A percentile compares a stretch with the other conserved stretches of the same genome.
phyloP scores from a whole-genome alignment of 2,329 filamentous ascomycete species.

The Sordariomycetes sp. region DNA sequence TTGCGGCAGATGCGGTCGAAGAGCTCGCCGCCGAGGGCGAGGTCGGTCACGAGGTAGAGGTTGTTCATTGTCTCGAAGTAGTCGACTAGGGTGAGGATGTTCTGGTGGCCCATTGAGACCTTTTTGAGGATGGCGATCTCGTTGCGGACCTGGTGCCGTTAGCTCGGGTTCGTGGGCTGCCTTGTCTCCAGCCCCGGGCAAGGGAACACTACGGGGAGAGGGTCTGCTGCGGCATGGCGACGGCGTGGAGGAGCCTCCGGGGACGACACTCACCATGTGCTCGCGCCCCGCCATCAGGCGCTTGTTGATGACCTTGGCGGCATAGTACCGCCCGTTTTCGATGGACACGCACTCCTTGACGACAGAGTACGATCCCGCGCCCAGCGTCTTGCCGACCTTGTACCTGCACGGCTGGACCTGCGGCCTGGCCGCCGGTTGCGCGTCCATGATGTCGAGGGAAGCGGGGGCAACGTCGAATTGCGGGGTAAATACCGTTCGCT shows the following conservation, averaged over 20 bases:
- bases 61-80: constrained; percentile 99
- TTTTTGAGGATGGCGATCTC: constrained; percentile 95
- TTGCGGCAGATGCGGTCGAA: constrained; percentile 99
- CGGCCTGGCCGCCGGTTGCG: constrained; percentile 20
- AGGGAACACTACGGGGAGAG: no score
- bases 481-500: not conserved
- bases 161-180: not conserved
- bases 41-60: constrained; percentile 92
- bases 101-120: constrained; percentile 98
- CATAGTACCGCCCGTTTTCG: constrained; percentile 94
- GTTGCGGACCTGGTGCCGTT: constrained; percentile 65
- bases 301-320: constrained; percentile 99
- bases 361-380: constrained; percentile 92
- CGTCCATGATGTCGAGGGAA: constrained; percentile 1
- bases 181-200: no score
- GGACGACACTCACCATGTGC: constrained; percentile 63
- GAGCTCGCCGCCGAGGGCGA: constrained; percentile 88
- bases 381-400: constrained; percentile 96
- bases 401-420: constrained; percentile 92
- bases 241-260: no score
- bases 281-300: constrained; percentile 92
- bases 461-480: not conserved
- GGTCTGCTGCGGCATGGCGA: no score
- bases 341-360: constrained; percentile 99
- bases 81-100: constrained; percentile 93